Evolutionary conservation across 176 grass and related monocot genomes (phyloP), one percentile per base, ranked within the genome.

Genomic region (Oryza longistaminata): DNA sequence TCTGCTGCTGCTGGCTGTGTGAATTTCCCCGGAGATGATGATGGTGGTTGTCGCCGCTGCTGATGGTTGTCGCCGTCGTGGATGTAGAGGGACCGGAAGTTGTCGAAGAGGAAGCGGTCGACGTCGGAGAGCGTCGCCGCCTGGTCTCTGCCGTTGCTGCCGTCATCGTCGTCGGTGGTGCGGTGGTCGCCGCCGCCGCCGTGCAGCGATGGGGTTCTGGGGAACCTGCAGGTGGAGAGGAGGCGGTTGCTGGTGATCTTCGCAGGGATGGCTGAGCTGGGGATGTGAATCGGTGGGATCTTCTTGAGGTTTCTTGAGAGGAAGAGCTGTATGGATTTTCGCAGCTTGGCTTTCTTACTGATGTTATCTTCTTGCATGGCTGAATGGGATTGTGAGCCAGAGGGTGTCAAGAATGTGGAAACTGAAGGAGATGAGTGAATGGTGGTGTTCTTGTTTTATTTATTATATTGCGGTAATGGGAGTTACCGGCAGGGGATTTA

Each of bases 51-150:
- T 37, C 35, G 35, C 35, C 6, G 35, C 35, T 37, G 35, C 35
- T 5, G 35, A 37, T 37, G 35, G 5, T 37, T 37, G 35, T 50
- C 26, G 11, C 39, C 60, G 75, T 87, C 88, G 16, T 84, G 75
- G 66, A 80, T 79, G 74, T 90, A 95, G 66, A 98, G 93, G 16
- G 96, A 93, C 15, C 74, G 81, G 71, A 98, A 95, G 78, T 95
- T 98, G 43, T 95, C 90, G 39, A 76, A 80, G 68, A 94, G 85
- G 87, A 95, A 95, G 4, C 88, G 82, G 80, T 98, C 93, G 27
- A 93, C 40, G 83, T 98, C 93, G 70, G 96, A 92, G 61, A 98
- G 90, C n/a, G 93, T 98, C 1, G 93, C 86, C 0, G 88, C 88
- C 44, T 86, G 82, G 83, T 78, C 82, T 44, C 46, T 44, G 68